Percentiles rank a stretch among this genome's conserved stretches.
phyloP scores from a whole-genome alignment of 225 moss, liverwort and hornwort species.

The Asterella californica region DNA sequence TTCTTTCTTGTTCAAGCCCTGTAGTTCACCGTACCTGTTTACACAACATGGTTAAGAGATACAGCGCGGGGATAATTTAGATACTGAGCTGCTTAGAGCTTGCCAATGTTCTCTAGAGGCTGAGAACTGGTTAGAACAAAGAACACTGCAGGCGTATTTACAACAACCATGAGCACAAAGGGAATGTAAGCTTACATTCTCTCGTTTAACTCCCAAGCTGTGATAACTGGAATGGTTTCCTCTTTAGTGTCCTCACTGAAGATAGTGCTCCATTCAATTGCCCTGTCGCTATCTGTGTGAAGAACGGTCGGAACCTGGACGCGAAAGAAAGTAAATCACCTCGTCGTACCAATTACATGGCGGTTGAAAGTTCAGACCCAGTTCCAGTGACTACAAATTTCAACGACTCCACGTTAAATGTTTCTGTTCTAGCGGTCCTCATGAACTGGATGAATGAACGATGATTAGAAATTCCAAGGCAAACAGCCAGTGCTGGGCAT shows the following conservation, averaged over 20 bases:
- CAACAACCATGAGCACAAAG: neutral
- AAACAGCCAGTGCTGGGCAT: too few relatives aligned
- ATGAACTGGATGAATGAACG: too few relatives aligned
- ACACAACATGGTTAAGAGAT: neutral
- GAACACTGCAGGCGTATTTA: neutral
- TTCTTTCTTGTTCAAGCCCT: constrained; percentile 91
- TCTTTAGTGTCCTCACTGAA: constrained; percentile 66
- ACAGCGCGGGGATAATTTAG: neutral
- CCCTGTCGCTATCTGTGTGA: constrained; percentile 88
- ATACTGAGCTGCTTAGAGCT: neutral
- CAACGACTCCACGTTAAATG: too few relatives aligned
- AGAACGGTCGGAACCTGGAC: constrained; percentile 79
- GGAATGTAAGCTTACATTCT: constrained; percentile 59
- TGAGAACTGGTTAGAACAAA: neutral
- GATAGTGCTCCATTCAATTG: constrained; percentile 74
- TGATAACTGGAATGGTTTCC: constrained; percentile 79
- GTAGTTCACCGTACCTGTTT: constrained; percentile 80
- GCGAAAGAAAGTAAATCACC: neutral
- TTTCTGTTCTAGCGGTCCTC: too few relatives aligned
- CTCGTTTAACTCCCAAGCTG: constrained; percentile 94
- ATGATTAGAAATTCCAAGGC: too few relatives aligned
- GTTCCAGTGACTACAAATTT: too few relatives aligned
- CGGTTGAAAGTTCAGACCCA: neutral
- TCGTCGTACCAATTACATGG: neutral
- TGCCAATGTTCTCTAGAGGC: neutral